Percentiles rank a stretch among this genome's conserved stretches.
Conservation (phyloP, 495 filamentous ascomycete genomes). For the Letharia lupina region DNA sequence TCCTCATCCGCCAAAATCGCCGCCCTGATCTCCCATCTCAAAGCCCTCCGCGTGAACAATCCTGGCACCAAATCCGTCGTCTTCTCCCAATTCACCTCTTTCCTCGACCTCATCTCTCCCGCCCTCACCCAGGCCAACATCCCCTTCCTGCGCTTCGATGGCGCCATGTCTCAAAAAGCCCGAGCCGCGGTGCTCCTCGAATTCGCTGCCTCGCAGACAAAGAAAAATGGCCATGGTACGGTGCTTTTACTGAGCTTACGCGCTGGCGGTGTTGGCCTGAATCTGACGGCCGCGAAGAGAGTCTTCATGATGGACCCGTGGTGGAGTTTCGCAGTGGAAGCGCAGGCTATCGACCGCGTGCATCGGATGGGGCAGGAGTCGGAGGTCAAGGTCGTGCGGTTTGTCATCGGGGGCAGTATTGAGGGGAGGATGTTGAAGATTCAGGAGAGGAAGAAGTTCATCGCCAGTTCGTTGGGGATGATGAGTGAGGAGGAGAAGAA, state of each 20-base stretch:
- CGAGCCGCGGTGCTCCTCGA: conserved; percentile 65
- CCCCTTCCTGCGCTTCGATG: conserved; percentile 77
- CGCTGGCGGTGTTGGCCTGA: conserved; percentile 89
- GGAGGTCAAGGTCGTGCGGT: conserved; percentile 76
- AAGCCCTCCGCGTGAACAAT: conserved; percentile 48
- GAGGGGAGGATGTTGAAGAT: conserved; percentile 91
- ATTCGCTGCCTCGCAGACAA: conserved; percentile 42
- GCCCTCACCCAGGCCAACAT: conserved; percentile 65
- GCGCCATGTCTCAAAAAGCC: conserved; percentile 76
- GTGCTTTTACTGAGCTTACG: conserved; percentile 78
- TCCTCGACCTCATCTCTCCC: conserved; percentile 81
- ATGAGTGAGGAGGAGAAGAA: conserved; percentile 91
- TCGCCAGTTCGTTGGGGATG: conserved; percentile 86
- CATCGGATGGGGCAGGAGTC: conserved; percentile 93
- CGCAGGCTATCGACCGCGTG: conserved; percentile 97
- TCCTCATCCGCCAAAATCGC: conserved; percentile 83
- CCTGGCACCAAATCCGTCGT: conserved; percentile 79
- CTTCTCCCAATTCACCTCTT: conserved; percentile 95
- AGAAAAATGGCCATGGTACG: conserved; percentile 28
- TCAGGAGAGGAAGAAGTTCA: conserved; percentile 93
- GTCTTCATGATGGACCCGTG: conserved; percentile 99
- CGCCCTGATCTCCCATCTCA: conserved; percentile 65
- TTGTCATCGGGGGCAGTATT: conserved; percentile 82
- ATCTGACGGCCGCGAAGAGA: conserved; percentile 75
- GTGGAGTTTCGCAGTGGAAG: conserved; percentile 97